A percentile compares a stretch with the other conserved stretches of the same genome.
These are phyloP conservation scores for Datura wrightii DNA, from an alignment of 257 asterid genomes.

Conservation along the genomic window DNA sequence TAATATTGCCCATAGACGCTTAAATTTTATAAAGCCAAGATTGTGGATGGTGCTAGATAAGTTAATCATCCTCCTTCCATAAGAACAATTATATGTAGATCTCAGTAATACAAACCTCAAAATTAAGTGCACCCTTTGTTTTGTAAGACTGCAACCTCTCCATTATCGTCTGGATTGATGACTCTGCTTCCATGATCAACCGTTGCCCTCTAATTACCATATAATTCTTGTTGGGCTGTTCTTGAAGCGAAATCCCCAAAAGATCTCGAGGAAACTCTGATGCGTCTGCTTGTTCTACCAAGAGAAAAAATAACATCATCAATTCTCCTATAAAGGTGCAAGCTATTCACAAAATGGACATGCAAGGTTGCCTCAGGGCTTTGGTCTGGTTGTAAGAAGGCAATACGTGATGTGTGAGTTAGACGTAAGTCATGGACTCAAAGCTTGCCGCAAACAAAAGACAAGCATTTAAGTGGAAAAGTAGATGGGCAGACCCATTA, in stretches of 20 bases:
- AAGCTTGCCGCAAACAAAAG: neutral
- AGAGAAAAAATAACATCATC: neutral
- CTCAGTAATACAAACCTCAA: neutral
- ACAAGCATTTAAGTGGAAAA: neutral
- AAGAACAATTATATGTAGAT: neutral
- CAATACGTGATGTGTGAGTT: neutral
- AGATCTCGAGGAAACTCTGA: conserved; percentile 78
- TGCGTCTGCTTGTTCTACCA: conserved; percentile 58
- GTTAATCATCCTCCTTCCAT: neutral
- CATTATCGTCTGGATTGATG: conserved; percentile 83
- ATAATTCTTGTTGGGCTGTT: conserved; percentile 69
- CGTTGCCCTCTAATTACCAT: conserved; percentile 79
- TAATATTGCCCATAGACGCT: neutral
- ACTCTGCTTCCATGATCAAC: conserved; percentile 79
- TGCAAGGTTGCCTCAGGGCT: neutral
- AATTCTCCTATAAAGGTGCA: neutral
- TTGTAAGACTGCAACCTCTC: conserved; percentile 65
- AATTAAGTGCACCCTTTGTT: neutral
- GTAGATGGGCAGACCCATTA: neutral
- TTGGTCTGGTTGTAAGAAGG: neutral
- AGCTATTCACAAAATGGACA: neutral
- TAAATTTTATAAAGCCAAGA: neutral
- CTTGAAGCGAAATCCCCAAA: conserved; percentile 85
- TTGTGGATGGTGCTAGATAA: neutral
- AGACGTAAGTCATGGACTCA: neutral